phyloP scores from a whole-genome alignment of 129 eudicot species.

The Pseudognaphalium luteoalbum region DNA sequence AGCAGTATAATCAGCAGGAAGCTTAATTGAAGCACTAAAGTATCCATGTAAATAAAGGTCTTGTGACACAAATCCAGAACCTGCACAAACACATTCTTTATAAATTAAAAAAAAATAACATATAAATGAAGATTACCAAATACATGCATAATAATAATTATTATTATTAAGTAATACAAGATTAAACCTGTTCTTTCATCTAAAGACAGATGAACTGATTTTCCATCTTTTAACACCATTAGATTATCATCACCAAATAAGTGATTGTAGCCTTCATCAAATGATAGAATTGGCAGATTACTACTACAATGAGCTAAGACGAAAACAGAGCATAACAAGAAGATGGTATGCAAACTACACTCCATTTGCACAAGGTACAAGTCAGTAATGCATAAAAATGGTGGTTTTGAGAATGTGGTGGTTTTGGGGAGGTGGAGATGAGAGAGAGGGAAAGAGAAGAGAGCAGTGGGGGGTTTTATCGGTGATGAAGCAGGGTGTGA shows the following conservation, averaged over 20 bases:
- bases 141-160: neutral
- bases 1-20: conserved; percentile 96
- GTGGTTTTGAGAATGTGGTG: neutral
- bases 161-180: neutral
- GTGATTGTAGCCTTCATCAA: conserved; percentile 93
- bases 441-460: conserved; percentile 12
- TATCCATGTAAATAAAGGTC: conserved; percentile 90
- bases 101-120: too few species aligned
- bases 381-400: conserved; percentile 8
- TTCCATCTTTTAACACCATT: conserved; percentile 73
- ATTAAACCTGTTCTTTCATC: conserved; percentile 75
- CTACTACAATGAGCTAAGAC: conserved; percentile 30
- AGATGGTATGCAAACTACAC: conserved; percentile 18
- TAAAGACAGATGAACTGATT: conserved; percentile 73
- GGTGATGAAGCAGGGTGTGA: conserved; percentile 50
- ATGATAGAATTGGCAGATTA: conserved; percentile 68
- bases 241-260: conserved; percentile 82
- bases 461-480: conserved; percentile 47
- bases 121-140: neutral
- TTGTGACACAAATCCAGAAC: conserved; percentile 93
- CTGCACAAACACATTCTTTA: conserved; percentile 31
- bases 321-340: conserved; percentile 39
- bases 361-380: conserved; percentile 24
- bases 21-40: conserved; percentile 94
- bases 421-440: conserved; percentile 15